phyloP scores from a whole-genome alignment of 2,329 filamentous ascomycete genomes.

The Hawksworthiomyces lignivorus region DNA sequence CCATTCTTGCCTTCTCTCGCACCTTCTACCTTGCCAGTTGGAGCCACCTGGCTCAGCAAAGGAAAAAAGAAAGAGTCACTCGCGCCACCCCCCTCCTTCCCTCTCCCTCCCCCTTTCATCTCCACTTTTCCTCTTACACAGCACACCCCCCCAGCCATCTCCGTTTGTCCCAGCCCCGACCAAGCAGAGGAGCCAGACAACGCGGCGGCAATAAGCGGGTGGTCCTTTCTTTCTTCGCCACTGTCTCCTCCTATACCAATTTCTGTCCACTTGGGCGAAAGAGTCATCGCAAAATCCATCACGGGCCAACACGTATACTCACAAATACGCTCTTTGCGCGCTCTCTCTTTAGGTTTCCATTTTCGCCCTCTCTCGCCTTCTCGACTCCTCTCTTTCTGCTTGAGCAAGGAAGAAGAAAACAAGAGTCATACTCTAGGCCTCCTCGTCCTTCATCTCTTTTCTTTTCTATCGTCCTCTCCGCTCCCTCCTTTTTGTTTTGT shows the following conservation, averaged over 20 bases:
- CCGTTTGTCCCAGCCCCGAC: constrained; percentile 13
- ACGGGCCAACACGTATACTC: constrained; percentile 14
- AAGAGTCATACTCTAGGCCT: constrained; percentile 14
- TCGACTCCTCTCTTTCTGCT: constrained; percentile 1
- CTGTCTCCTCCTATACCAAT: constrained; percentile 4
- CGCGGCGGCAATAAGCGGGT: constrained; percentile 13
- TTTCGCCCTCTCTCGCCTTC: not conserved
- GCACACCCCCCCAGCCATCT: constrained; percentile 13
- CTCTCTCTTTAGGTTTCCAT: constrained; percentile 8
- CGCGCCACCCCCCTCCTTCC: constrained; percentile 10
- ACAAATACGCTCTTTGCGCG: constrained; percentile 14
- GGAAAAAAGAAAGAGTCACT: constrained; percentile 1
- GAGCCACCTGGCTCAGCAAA: constrained; percentile 24
- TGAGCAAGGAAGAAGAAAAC: no score
- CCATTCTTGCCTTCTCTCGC: not conserved
- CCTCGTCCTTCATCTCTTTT: constrained; percentile 5
- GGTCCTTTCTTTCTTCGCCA: constrained; percentile 3
- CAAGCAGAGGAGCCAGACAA: constrained; percentile 15
- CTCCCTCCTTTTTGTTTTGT: not conserved
- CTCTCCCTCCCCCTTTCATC: constrained; percentile 9
- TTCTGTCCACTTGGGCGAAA: constrained; percentile 8
- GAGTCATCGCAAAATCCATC: constrained; percentile 17
- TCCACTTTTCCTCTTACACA: not conserved
- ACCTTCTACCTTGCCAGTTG: constrained; percentile 20
- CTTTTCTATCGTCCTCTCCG: constrained; percentile 7